Base-by-base conservation (phyloP, 2,329 filamentous ascomycete genomes). In the Trichoderma atroviride region DNA sequence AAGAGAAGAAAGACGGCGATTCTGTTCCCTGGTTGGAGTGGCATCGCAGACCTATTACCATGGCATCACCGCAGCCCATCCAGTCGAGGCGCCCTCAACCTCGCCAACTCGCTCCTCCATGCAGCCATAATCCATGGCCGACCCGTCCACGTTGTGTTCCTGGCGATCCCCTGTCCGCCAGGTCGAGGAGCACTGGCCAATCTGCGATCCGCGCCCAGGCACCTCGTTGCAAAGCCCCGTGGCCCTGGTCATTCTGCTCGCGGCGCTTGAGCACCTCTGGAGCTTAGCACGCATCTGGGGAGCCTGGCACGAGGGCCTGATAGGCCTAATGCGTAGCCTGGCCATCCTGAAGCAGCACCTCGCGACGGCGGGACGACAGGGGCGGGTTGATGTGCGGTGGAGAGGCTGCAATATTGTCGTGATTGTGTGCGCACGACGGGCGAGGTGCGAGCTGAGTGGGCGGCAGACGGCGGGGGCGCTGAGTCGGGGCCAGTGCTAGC, bases 381-480 rank as follows among this genome's bases (percentile, higher is more conserved):
- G 69, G 57, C 19, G 10, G 24, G 40, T n/a, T 66, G 58, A 56
- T 58, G 56, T 57, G 50, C 52, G 33, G 69, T 70, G 69, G 69
- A 70, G 69, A 68, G 63, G 50, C 69, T 58, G 69, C 50, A 53
- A 70, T 59, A 70, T 70, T 68, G 69, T 59, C 63, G 10, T 35
- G 29, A 59, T 37, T 58, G 50, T 58, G 33, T 31, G n/a, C 16
- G 16, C 2, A 58, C 47, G 35, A 19, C 47, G 22, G 19, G 40
- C 24, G 29, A 14, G 24, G 19, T 22, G 13, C 35, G 24, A 35
- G 53, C 53, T 40, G 55, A 29, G 35, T 31, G 53, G 40, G 33
- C 37, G 19, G 14, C 6, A 24, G 59, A 58, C 53, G 47, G 59
- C 31, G 57, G 57, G 65, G 65, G 24, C 59, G 29, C 43, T 35